A percentile compares a stretch with the other conserved stretches of the same genome.
Evolutionary conservation across 345 rosid genomes (phyloP).

Genomic region (Microthlaspi erraticum): DNA sequence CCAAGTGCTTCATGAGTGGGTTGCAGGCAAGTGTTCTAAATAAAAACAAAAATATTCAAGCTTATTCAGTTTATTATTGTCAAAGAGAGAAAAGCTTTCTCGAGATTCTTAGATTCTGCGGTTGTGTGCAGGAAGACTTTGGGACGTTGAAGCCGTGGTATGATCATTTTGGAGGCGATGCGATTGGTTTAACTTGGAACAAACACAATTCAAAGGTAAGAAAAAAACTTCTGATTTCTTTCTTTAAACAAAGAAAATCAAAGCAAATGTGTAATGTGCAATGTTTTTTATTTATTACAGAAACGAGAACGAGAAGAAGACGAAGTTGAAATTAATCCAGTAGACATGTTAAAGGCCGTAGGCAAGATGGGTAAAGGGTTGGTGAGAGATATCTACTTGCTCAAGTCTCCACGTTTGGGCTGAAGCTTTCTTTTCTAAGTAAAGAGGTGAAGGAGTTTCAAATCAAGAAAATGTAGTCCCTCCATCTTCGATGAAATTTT

Average conservation of each 20-base stretch:
- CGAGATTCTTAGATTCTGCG: conserved; percentile 17
- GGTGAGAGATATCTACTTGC: conserved; percentile 65
- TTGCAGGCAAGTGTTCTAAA: conserved; percentile 60
- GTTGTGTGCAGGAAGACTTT: conserved; percentile 60
- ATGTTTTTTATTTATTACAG: conserved; percentile 47
- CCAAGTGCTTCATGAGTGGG: conserved; percentile 65
- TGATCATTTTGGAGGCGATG: conserved; percentile 88
- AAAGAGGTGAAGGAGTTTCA: background rate
- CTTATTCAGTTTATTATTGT: background rate
- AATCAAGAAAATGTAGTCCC: too few relatives aligned
- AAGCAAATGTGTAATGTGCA: conserved; percentile 21
- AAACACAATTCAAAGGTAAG: conserved; percentile 65
- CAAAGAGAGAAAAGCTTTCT: background rate
- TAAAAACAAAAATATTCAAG: background rate
- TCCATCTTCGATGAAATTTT: background rate
- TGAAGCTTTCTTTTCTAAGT: conserved; percentile 2
- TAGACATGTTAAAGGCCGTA: conserved; percentile 55
- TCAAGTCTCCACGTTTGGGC: conserved; percentile 61
- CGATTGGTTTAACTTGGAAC: conserved; percentile 82
- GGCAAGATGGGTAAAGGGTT: conserved; percentile 89
- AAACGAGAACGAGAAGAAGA: conserved; percentile 68
- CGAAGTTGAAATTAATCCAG: conserved; percentile 51
- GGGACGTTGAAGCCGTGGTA: conserved; percentile 74
- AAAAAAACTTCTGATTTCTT: background rate
- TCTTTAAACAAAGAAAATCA: background rate